Evolutionary conservation across 169 alveolate genomes (phyloP).

Genomic region (Blepharisma undulans): DNA sequence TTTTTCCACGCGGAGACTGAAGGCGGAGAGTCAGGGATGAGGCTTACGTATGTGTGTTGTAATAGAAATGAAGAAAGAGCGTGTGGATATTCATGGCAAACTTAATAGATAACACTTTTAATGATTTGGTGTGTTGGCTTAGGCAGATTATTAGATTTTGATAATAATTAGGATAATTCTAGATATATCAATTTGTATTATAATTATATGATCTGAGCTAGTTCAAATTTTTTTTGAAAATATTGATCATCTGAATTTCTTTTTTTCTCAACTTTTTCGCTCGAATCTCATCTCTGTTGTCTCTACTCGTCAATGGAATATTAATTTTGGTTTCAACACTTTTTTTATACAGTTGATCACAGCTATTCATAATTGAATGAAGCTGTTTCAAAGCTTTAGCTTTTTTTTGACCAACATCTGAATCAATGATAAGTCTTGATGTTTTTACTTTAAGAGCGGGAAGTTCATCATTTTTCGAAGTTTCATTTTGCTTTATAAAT

Average conservation of each 20-base stretch:
- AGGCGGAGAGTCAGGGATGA: constrained; percentile 33
- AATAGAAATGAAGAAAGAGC: background rate
- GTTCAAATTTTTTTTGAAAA: background rate
- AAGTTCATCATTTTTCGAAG: background rate
- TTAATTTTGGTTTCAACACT: background rate
- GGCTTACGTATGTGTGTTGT: constrained; percentile 38
- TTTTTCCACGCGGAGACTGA: constrained; percentile 36
- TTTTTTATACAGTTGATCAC: background rate
- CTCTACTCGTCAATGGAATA: background rate
- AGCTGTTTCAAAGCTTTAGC: background rate
- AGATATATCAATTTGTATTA: too few species aligned
- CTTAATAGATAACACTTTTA: background rate
- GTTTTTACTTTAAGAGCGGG: background rate
- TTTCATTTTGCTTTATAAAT: background rate
- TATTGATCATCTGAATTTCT: background rate
- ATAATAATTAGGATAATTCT: too few species aligned
- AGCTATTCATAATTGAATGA: background rate
- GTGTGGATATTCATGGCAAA: constrained; percentile 42
- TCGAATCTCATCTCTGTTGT: background rate
- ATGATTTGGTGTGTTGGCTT: background rate
- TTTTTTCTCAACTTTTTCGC: background rate
- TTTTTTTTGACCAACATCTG: background rate
- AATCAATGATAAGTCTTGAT: background rate
- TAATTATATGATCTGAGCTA: background rate
- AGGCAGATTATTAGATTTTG: background rate